Base-by-base conservation (phyloP, 2,329 filamentous ascomycete genomes). In the Penicillium sumatraense region DNA sequence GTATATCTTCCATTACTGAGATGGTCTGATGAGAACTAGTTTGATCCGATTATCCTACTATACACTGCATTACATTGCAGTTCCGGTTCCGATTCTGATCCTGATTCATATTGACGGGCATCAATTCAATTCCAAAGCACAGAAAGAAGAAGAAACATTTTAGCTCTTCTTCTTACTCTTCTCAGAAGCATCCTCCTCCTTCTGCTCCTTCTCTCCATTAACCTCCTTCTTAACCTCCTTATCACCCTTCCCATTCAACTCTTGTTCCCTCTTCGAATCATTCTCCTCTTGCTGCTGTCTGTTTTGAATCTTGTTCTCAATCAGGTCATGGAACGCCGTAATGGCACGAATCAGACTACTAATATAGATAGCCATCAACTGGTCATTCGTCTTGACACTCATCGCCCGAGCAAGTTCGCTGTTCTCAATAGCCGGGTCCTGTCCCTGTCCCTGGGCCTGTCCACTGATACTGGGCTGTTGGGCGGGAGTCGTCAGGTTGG, bases 261-360 rank as follows among this genome's bases (percentile, higher is more conserved):
- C 82, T 47, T 86, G 86, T 56, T 87, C 91, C 79, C 91, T 91
- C 69, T 89, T 86, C 42, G 81, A 84, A 67, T 98, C 93, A 79
- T 93, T 93, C 71, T 99, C 95, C 72, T 98, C 95, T 70, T 96
- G 90, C 75, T 96, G 91, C 78, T 98, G 93, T 74, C 93, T 86
- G 79, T 99, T 99, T 81, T 98, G 93, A 65, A 98, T 97, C 85
- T 99, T 99, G 82, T 99, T 99, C 81, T 99, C 95, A 64, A 99
- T 99, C 65, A 99, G 80, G 73, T 99, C 95, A 75, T 99, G 95
- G 88, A 98, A 99, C 7, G 95, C 95, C 11, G 95, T 98, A 71
- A 99, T 99, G 54, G 95, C 95, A 58, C 95, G 86, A 77, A 99
- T 98, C 80, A 98, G 80, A 80, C 91, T 96, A 79, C 91, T 96